Evolutionary conservation across 2,329 filamentous ascomycete genomes (phyloP).

Genomic region (Fusarium scirpi): DNA sequence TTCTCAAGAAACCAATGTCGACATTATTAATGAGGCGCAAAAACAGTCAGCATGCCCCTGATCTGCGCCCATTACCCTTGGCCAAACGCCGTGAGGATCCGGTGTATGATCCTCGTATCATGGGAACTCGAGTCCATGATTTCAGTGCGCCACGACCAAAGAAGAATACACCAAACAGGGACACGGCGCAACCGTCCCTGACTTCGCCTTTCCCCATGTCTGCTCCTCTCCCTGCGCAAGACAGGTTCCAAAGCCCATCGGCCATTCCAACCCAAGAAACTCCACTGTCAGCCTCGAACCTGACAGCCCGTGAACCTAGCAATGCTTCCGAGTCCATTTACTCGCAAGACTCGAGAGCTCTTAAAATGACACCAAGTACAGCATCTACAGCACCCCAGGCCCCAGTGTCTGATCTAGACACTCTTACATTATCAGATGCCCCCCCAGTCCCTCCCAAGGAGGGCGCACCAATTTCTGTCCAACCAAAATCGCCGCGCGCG

Average conservation of each 20-base stretch:
- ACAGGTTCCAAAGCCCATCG: constrained; percentile 21
- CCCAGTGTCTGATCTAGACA: constrained; percentile 10
- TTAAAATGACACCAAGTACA: constrained; percentile 46
- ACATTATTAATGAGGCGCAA: constrained; percentile 69
- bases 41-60: constrained; percentile 62
- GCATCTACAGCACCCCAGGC: constrained; percentile 41
- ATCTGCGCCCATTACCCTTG: constrained; percentile 57
- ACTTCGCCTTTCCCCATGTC: constrained; percentile 30
- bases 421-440: constrained; percentile 32
- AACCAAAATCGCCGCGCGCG: constrained; percentile 41
- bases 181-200: constrained; percentile 23
- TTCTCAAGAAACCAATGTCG: constrained; percentile 71
- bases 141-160: constrained; percentile 71
- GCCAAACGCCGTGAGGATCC: constrained; percentile 57
- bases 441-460: constrained; percentile 58
- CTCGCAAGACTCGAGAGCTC: constrained; percentile 45
- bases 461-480: constrained; percentile 42
- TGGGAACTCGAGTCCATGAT: constrained; percentile 73
- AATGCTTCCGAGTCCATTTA: constrained; percentile 50
- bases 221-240: constrained; percentile 31
- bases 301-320: constrained; percentile 46
- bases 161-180: constrained; percentile 42
- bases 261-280: constrained; percentile 13
- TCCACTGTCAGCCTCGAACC: constrained; percentile 31
- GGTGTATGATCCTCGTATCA: constrained; percentile 72